Evolutionary conservation across 768 basidiomycete species (phyloP).

Genomic region (Mycena olivaceomarginata): DNA sequence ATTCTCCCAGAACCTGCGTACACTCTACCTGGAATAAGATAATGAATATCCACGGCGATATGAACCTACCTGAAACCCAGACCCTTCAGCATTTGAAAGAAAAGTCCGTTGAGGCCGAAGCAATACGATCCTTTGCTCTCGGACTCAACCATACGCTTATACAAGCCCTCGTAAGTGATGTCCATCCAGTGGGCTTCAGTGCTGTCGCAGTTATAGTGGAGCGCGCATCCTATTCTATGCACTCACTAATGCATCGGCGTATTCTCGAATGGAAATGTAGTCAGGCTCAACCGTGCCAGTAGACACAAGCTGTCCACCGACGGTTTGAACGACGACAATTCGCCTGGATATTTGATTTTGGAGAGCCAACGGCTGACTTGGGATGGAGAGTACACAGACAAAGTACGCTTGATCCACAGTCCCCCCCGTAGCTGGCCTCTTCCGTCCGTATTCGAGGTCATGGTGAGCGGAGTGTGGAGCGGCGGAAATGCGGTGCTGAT

Average conservation of each 20-base stretch:
- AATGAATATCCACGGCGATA: no score
- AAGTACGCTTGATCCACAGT: slow-evolving; percentile 34
- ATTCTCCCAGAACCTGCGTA: slow-evolving; percentile 44
- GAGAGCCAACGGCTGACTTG: slow-evolving; percentile 39
- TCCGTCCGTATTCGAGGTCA: not conserved
- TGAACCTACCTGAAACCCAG: slow-evolving; percentile 34
- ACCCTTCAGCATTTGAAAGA: slow-evolving; percentile 39
- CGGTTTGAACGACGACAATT: slow-evolving; percentile 16
- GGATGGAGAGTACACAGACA: slow-evolving; percentile 25
- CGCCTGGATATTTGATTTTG: slow-evolving; percentile 35
- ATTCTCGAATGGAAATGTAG: slow-evolving; percentile 43
- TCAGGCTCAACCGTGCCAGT: slow-evolving; percentile 31
- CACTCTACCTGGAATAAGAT: slow-evolving; percentile 19
- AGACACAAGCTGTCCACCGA: slow-evolving; percentile 27
- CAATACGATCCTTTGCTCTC: slow-evolving; percentile 36
- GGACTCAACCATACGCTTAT: slow-evolving; percentile 26
- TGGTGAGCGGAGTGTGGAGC: not conserved
- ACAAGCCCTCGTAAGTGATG: slow-evolving; percentile 32
- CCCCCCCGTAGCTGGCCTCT: slow-evolving; percentile 34
- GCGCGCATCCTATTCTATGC: not conserved
- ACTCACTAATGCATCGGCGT: slow-evolving; percentile 44
- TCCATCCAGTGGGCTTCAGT: slow-evolving; percentile 39
- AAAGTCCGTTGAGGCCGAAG: slow-evolving; percentile 39
- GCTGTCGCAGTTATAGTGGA: slow-evolving; percentile 1
- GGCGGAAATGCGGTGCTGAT: no score